Conservation (phyloP, 345 rosid species). For the Dipteronia sinensis region DNA sequence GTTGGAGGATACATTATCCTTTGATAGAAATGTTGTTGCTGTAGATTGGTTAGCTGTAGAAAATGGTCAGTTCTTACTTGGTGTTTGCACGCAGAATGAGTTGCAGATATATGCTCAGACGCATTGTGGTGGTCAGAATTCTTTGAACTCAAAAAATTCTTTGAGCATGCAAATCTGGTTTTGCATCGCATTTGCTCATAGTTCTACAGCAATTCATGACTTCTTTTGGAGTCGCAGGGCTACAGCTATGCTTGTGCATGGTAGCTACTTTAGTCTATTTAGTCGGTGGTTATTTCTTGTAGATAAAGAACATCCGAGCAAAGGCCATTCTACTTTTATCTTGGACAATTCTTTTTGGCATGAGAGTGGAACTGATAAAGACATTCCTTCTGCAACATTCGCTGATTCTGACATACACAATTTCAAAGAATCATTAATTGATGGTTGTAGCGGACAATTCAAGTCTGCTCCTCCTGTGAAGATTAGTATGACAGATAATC, state of each 20-base stretch:
- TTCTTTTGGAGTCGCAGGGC: conserved; percentile 70
- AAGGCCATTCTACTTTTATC: conserved; percentile 22
- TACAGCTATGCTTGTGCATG: conserved; percentile 58
- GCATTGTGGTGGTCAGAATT: conserved; percentile 44
- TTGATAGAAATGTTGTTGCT: conserved; percentile 51
- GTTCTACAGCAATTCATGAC: conserved; percentile 50
- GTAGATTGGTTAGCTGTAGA: conserved; percentile 72
- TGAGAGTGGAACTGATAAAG: conserved; percentile 30
- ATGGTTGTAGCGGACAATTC: conserved; percentile 27
- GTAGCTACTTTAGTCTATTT: conserved; percentile 53
- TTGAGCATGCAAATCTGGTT: conserved; percentile 54
- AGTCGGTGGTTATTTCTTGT: conserved; percentile 59
- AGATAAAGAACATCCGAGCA: conserved; percentile 33
- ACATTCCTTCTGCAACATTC: conserved; percentile 30
- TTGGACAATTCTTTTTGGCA: conserved; percentile 26
- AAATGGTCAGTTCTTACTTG: conserved; percentile 68
- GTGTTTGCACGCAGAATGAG: conserved; percentile 70
- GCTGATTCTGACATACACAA: conserved; percentile 35
- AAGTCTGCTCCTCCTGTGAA: conserved; percentile 28
- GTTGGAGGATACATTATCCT: conserved; percentile 59
- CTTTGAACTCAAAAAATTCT: conserved; percentile 38
- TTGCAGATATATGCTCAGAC: conserved; percentile 67
- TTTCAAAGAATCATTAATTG: conserved; percentile 24
- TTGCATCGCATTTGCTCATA: conserved; percentile 67
- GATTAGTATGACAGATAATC: conserved; percentile 28